phyloP scores from a whole-genome alignment of 2,329 filamentous ascomycete genomes.

The Cercospora nicotianae region DNA sequence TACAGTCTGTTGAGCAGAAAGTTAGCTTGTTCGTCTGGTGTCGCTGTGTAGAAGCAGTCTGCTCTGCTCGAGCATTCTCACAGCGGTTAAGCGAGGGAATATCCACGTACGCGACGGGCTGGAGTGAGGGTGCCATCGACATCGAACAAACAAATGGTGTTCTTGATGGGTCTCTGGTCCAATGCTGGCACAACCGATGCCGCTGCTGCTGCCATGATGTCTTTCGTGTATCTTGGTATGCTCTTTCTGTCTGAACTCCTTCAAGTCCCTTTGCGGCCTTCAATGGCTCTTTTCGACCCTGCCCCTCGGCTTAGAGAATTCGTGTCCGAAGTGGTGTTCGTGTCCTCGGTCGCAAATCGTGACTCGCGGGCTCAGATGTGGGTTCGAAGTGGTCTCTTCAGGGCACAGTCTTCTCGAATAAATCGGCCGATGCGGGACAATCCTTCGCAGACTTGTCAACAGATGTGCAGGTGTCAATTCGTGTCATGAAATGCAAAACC shows the following conservation, averaged over 20 bases:
- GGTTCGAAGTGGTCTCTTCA: neutral
- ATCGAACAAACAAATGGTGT: slow-evolving; percentile 94
- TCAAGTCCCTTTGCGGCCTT: neutral
- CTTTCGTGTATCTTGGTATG: neutral
- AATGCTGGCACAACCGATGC: slow-evolving; percentile 67
- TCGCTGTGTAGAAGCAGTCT: neutral
- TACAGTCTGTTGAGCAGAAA: slow-evolving; percentile 43
- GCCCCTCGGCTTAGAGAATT: neutral
- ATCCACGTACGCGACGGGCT: slow-evolving; percentile 65
- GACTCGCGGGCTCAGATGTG: neutral
- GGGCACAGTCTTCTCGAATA: neutral
- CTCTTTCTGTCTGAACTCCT: neutral
- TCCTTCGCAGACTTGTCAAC: neutral
- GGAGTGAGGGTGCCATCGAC: slow-evolving; percentile 90
- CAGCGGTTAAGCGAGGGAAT: neutral
- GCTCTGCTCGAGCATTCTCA: neutral
- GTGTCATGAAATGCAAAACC: neutral
- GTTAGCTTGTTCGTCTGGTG: slow-evolving; percentile 6
- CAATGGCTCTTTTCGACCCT: neutral
- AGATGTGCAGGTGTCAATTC: neutral
- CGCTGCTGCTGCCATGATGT: slow-evolving; percentile 40
- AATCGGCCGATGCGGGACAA: neutral
- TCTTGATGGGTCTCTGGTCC: slow-evolving; percentile 79
- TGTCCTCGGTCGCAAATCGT: neutral
- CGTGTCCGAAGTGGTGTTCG: slow-evolving; percentile 3